Base-by-base conservation (phyloP, 164 flowering plant genomes). In the Piper betle region DNA sequence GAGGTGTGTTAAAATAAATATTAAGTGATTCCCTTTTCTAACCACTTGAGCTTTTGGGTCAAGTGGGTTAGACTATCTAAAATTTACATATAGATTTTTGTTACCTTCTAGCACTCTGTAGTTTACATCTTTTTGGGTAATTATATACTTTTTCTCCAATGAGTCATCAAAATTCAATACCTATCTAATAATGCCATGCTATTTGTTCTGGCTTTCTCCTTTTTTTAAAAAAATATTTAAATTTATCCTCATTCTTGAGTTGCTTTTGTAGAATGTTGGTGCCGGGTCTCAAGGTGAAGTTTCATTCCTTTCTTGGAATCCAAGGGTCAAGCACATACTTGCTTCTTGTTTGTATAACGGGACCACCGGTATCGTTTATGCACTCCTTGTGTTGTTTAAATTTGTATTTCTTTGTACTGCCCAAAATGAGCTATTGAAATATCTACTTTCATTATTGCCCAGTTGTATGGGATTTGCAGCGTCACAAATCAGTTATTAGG, bases 391-490 rank as follows among this genome's bases (percentile, higher is more conserved):
- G 50, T 8, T 7, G 1, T 46, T 46, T 15, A 10, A 2, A 5
- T 46, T 10, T 46, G 15, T 46, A 5, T 10, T 3, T 46, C 15
- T 46, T 2, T 42, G 6, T 42, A 6, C 46, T 10, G 11, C 50
- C 12, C 15, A 12, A 10, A 46, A 46, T 9, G 12, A 46, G 12
- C 50, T 9, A 46, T 55, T 55, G 58, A 55, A 17, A 55, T 7
- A 55, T 57, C 62, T 33, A 8, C 43, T 39, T n/a, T 17, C 37
- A 18, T 59, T 56, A 12, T 58, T 53, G 62, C 68, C 46, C 62
- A 94, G 99, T 87, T 62, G 83, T 94, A 48, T 94, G 99, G 99
- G 99, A 94, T 79, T 74, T 94, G 46, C 88, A 78, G 81, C 80
- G 86, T 80, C 99, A 94, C 68, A 94, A 91, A 53, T 96, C 91